A percentile compares a stretch with the other conserved stretches of the same genome.
These are phyloP conservation scores for Peniophora sp. DNA, from an alignment of 1,284 basidiomycete species.

Conservation along the genomic window DNA sequence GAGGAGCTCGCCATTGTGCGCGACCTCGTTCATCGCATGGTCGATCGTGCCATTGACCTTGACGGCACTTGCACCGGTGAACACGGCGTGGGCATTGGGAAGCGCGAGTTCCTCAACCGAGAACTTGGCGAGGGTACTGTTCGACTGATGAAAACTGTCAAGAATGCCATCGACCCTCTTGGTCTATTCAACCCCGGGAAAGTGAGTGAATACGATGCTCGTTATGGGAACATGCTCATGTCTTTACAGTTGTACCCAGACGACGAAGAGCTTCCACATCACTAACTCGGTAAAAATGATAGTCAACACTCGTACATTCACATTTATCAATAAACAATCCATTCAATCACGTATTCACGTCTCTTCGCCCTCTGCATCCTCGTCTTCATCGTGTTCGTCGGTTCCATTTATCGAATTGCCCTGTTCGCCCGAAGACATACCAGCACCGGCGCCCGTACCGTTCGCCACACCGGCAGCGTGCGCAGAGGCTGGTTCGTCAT, in stretches of 20 bases:
- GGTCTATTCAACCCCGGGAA: constrained; percentile 84
- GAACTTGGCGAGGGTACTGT: constrained; percentile 83
- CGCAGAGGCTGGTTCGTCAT: too few relatives aligned
- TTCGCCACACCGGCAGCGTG: too few relatives aligned
- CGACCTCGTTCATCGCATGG: constrained; percentile 58
- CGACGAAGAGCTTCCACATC: not conserved
- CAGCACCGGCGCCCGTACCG: too few relatives aligned
- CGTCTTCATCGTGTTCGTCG: too few relatives aligned
- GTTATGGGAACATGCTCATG: not conserved
- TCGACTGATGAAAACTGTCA: constrained; percentile 78
- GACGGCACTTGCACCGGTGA: constrained; percentile 84
- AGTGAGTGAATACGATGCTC: constrained; percentile 27
- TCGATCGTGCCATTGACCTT: constrained; percentile 62
- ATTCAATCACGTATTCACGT: too few relatives aligned
- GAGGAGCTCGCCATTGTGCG: constrained; percentile 46
- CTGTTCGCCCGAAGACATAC: too few relatives aligned
- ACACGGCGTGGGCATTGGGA: constrained; percentile 86
- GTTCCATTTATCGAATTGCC: too few relatives aligned
- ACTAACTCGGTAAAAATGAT: too few relatives aligned
- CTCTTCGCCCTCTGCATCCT: too few relatives aligned
- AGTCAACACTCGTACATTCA: too few relatives aligned
- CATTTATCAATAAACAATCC: too few relatives aligned
- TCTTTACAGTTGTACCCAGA: constrained; percentile 13
- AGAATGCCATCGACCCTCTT: constrained; percentile 68
- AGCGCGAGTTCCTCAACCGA: constrained; percentile 63